Percentiles rank a stretch among this genome's conserved stretches.
These are phyloP conservation scores for Begonia loranthoides DNA, from an alignment of 306 rosid genomes.

Conservation along the genomic window DNA sequence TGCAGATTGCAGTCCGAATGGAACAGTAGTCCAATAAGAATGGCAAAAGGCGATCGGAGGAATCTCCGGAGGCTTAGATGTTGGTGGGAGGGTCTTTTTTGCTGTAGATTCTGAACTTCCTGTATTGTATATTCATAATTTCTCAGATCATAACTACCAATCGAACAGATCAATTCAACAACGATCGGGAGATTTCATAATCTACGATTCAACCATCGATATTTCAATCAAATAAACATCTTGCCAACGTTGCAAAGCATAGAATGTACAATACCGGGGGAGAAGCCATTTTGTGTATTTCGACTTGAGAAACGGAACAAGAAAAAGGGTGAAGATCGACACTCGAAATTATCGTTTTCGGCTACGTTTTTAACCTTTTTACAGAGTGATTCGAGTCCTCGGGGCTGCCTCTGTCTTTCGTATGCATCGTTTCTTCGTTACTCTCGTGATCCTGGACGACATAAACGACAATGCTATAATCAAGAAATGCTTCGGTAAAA, in stretches of 20 bases:
- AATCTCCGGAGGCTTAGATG: conserved; percentile 34
- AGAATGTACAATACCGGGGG: background rate
- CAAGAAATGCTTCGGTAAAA: no score
- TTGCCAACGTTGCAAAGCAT: background rate
- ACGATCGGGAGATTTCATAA: background rate
- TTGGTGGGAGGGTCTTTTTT: conserved; percentile 58
- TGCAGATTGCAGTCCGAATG: conserved; percentile 79
- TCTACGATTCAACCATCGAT: background rate
- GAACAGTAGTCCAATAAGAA: conserved; percentile 75
- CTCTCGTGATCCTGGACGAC: conserved; percentile 47
- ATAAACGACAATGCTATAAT: no score
- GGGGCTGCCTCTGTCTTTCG: conserved; percentile 52
- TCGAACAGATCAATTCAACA: background rate
- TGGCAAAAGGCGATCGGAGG: conserved; percentile 65
- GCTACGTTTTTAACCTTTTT: conserved; percentile 56
- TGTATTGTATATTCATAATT: background rate
- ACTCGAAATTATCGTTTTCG: background rate
- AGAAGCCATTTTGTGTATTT: background rate
- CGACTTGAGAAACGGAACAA: conserved; percentile 6
- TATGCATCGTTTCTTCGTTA: conserved; percentile 39
- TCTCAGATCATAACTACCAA: background rate
- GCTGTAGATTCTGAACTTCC: conserved; percentile 68
- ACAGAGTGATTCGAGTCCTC: conserved; percentile 68
- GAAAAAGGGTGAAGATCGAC: background rate
- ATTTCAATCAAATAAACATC: background rate